Evolutionary conservation across 306 rosid species (phyloP).

Genomic region (Chamaecrista fasciculata): DNA sequence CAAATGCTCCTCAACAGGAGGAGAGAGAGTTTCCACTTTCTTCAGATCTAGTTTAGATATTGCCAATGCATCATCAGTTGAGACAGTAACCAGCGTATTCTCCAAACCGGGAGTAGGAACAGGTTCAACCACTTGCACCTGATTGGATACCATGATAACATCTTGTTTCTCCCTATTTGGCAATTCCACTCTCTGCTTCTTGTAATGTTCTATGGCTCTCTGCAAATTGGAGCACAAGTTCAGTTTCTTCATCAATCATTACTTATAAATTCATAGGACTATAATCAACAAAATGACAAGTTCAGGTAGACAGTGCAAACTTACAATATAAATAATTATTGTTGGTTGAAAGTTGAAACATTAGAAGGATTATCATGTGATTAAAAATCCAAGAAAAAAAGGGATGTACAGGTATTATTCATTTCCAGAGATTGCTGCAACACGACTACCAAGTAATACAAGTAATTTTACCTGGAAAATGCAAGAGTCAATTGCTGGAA

Average conservation of each 20-base stretch:
- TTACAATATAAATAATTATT: not conserved
- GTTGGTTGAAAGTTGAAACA: too few relatives aligned
- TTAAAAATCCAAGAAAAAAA: slow-evolving; percentile 4
- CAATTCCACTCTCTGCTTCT: slow-evolving; percentile 60
- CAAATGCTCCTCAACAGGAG: slow-evolving; percentile 34
- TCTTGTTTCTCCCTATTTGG: slow-evolving; percentile 45
- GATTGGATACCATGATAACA: slow-evolving; percentile 35
- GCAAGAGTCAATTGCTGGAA: slow-evolving; percentile 55
- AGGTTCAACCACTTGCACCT: slow-evolving; percentile 40
- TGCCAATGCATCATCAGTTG: slow-evolving; percentile 32
- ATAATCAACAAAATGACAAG: slow-evolving; percentile 18
- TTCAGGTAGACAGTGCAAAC: not conserved
- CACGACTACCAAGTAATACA: not conserved
- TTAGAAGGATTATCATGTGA: not conserved
- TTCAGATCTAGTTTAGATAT: slow-evolving; percentile 33
- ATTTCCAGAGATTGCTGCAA: not conserved
- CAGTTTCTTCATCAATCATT: slow-evolving; percentile 15
- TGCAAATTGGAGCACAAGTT: slow-evolving; percentile 40
- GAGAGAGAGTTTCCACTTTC: slow-evolving; percentile 27
- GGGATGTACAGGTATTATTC: not conserved
- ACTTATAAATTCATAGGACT: slow-evolving; percentile 21
- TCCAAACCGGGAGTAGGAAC: slow-evolving; percentile 33
- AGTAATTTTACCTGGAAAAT: slow-evolving; percentile 61
- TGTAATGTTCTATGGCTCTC: slow-evolving; percentile 77
- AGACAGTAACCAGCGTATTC: slow-evolving; percentile 40